Base-by-base conservation (phyloP, 352 stramenopile species). In the Halophytophthora polymorphica region DNA sequence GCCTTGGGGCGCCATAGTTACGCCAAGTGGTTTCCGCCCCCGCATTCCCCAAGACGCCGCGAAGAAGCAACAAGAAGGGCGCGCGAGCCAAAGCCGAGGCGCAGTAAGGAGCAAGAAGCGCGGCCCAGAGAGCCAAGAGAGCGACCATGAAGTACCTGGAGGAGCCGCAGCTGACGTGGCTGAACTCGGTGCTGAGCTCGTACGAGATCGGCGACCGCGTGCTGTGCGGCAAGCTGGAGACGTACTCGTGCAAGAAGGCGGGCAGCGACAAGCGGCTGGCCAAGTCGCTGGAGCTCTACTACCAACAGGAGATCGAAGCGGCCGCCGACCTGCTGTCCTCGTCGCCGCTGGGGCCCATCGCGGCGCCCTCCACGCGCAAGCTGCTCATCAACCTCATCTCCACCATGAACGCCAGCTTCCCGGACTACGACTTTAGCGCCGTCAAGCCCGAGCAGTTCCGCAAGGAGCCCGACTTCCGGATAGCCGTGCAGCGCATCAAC, bases 391-490 rank as follows among this genome's bases (percentile, higher is more conserved):
- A 96, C 55, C 69, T 97, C 47, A 97, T 97, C 55, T 92, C 83
- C 39, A 97, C 90, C 17, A 97, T 97, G 88, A 97, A 97, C 73
- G 86, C 88, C 23, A 92, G 74, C 38, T 97, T 97, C 61, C 89
- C 88, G 2, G 90, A 97, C 64, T 96, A 97, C 58, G 90, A 97
- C 69, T 96, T 97, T 55, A 94, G 81, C 58, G 70, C 78, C 6
- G 77, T 95, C 18, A 83, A 83, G 46, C 84, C 88, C 14, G 89
- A 97, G 50, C 88, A 96, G 70, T 97, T 97, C 55, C 71, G 73
- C 38, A 95, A 95, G 52, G 81, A 97, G 49, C 55, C 61, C 39
- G 81, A 93, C 70, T 90, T 92, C 56, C 78, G 83, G 52, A 79
- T 89, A 72, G 84, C 92, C 2, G 63, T 95, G 41, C 89, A 96